These are phyloP conservation scores for Talaromyces adpressus DNA, from an alignment of 495 filamentous ascomycete species.

Conservation along the genomic window DNA sequence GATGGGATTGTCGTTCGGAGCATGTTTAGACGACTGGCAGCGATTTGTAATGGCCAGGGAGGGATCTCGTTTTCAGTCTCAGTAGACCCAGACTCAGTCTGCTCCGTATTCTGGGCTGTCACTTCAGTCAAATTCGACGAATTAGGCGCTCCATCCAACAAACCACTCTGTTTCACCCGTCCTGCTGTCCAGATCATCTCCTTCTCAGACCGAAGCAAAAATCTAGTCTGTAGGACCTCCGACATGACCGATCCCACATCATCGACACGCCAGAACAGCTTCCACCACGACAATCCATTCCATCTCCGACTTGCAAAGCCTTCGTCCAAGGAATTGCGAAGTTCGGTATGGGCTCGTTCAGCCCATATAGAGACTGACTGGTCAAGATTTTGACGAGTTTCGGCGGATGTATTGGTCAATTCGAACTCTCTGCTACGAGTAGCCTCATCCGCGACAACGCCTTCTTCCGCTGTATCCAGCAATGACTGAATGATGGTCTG, in stretches of 20 bases:
- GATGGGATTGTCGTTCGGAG: constrained; percentile 58
- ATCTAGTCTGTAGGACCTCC: constrained; percentile 67
- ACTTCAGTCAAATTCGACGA: neutral
- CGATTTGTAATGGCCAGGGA: constrained; percentile 40
- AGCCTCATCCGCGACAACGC: constrained; percentile 44
- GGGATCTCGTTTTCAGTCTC: constrained; percentile 31
- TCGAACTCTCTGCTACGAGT: constrained; percentile 27
- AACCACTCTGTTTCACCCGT: constrained; percentile 63
- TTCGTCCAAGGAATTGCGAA: constrained; percentile 66
- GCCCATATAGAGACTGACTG: constrained; percentile 62
- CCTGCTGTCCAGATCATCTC: constrained; percentile 75
- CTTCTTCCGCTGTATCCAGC: constrained; percentile 48
- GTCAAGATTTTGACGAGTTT: constrained; percentile 44
- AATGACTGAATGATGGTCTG: constrained; percentile 60
- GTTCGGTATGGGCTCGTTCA: constrained; percentile 71
- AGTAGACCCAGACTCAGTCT: neutral
- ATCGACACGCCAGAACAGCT: constrained; percentile 88
- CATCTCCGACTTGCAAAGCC: constrained; percentile 66
- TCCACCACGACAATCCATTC: constrained; percentile 83
- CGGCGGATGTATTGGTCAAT: constrained; percentile 28
- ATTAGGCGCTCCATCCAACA: constrained; percentile 19
- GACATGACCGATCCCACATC: constrained; percentile 76
- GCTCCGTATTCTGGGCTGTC: neutral
- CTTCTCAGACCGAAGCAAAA: constrained; percentile 67
- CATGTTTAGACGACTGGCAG: constrained; percentile 44